A percentile compares a stretch with the other conserved stretches of the same genome.
Evolutionary conservation across 2,329 filamentous ascomycete genomes (phyloP).

Genomic region (Coleophoma cylindrospora): DNA sequence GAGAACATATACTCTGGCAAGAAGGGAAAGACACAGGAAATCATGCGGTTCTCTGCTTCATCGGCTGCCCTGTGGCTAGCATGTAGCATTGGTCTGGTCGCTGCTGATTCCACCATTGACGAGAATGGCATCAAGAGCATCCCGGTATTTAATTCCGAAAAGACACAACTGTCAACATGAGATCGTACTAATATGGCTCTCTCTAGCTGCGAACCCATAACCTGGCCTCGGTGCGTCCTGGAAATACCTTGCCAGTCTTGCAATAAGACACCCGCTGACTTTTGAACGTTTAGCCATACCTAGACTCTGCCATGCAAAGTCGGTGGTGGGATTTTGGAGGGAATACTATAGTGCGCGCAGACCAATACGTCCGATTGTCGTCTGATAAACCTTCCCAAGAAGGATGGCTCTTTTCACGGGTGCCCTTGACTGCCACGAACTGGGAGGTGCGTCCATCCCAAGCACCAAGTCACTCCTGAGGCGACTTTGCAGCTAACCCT

Average conservation of each 20-base stretch:
- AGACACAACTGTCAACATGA: too few relatives aligned
- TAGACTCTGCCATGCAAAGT: slow-evolving; percentile 97
- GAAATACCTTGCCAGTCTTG: not conserved
- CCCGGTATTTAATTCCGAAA: slow-evolving; percentile 38
- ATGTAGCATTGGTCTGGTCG: slow-evolving; percentile 25
- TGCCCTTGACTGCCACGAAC: slow-evolving; percentile 94
- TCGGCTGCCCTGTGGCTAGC: slow-evolving; percentile 27
- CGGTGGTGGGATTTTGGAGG: slow-evolving; percentile 99
- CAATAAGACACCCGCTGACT: slow-evolving; percentile 7
- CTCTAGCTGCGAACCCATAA: slow-evolving; percentile 80
- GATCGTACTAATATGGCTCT: not conserved
- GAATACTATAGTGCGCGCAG: slow-evolving; percentile 76
- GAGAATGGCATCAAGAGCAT: slow-evolving; percentile 54
- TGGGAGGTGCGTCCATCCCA: slow-evolving; percentile 62
- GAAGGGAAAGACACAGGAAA: slow-evolving; percentile 6
- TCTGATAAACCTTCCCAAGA: slow-evolving; percentile 85
- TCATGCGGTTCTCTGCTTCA: slow-evolving; percentile 23
- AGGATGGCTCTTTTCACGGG: slow-evolving; percentile 90
- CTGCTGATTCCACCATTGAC: slow-evolving; percentile 29
- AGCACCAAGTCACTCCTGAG: too few relatives aligned
- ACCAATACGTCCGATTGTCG: slow-evolving; percentile 74
- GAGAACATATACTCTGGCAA: not conserved
- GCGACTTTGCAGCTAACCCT: not conserved
- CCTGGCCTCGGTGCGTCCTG: slow-evolving; percentile 64
- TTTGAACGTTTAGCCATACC: slow-evolving; percentile 65